A percentile compares a stretch with the other conserved stretches of the same genome.
Evolutionary conservation across 192 early-diverging fungal genomes (phyloP).

Genomic region (Chytriomyces hyalinus): DNA sequence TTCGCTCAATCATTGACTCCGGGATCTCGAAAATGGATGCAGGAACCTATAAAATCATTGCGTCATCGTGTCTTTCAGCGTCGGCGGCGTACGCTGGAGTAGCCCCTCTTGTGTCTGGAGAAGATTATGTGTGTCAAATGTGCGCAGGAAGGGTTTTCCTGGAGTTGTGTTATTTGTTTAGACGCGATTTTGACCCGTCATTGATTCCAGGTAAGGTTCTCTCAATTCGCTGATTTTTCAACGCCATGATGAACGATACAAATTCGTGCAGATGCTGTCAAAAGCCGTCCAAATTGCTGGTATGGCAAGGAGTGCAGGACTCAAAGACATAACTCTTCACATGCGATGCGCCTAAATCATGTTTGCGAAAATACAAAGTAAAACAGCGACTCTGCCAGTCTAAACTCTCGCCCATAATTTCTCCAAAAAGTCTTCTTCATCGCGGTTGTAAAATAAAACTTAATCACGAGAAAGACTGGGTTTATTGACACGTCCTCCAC

Average conservation of each 20-base stretch:
- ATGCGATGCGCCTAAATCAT: slow-evolving; percentile 44
- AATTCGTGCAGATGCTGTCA: neutral
- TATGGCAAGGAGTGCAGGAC: slow-evolving; percentile 44
- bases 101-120: neutral
- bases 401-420: too few relatives aligned
- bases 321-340: slow-evolving; percentile 32
- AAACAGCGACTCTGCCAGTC: neutral
- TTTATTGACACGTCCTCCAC: too few relatives aligned
- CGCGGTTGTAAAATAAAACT: too few relatives aligned
- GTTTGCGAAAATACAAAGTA: slow-evolving; percentile 32
- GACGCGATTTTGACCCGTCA: slow-evolving; percentile 27
- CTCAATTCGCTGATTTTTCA: neutral
- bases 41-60: neutral
- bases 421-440: too few relatives aligned
- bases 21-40: neutral
- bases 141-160: slow-evolving; percentile 36
- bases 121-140: slow-evolving; percentile 18
- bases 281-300: slow-evolving; percentile 39
- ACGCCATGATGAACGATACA: too few relatives aligned
- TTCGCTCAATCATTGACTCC: neutral
- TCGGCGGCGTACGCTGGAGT: neutral
- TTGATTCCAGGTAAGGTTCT: slow-evolving; percentile 2
- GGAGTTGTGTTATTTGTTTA: slow-evolving; percentile 36
- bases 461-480: too few relatives aligned
- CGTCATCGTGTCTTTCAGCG: neutral